Conservation (phyloP, 495 filamentous ascomycete species). For the Xylona heveae region DNA sequence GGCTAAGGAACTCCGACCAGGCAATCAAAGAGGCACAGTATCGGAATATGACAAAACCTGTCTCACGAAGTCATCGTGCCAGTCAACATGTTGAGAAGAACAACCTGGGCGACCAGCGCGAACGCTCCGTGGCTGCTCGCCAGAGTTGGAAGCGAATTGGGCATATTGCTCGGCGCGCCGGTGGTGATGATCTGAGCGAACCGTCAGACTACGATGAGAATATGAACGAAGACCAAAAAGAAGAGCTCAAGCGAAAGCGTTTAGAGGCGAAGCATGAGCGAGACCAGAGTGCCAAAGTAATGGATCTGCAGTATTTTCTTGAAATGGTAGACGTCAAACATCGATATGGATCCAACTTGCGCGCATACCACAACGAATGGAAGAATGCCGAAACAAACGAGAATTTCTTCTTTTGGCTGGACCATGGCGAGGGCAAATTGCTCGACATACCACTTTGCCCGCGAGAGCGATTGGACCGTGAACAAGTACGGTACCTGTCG, state of each 20-base stretch:
- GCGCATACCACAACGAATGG: slow-evolving; percentile 73
- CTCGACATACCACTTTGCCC: slow-evolving; percentile 36
- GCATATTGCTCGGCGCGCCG: slow-evolving; percentile 47
- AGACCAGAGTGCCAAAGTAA: slow-evolving; percentile 42
- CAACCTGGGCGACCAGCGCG: background rate
- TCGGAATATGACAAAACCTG: slow-evolving; percentile 28
- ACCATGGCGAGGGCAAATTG: slow-evolving; percentile 48
- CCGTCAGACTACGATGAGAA: slow-evolving; percentile 11
- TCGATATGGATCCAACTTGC: slow-evolving; percentile 65
- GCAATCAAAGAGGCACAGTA: slow-evolving; percentile 43
- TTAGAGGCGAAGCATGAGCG: slow-evolving; percentile 20
- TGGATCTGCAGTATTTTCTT: slow-evolving; percentile 79
- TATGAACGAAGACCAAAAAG: slow-evolving; percentile 14
- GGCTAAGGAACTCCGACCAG: no score
- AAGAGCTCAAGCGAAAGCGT: slow-evolving; percentile 11
- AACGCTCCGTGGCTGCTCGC: slow-evolving; percentile 25
- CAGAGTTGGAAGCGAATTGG: slow-evolving; percentile 57
- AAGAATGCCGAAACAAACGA: slow-evolving; percentile 51
- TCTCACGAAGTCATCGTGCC: slow-evolving; percentile 11
- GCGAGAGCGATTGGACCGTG: slow-evolving; percentile 41
- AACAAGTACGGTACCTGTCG: slow-evolving; percentile 53
- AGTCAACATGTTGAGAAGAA: slow-evolving; percentile 3
- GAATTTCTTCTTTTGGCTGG: slow-evolving; percentile 96
- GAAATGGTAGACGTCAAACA: slow-evolving; percentile 89
- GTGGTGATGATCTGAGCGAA: slow-evolving; percentile 27